These are phyloP conservation scores for Metschnikowia henanensis DNA, from an alignment of 805 yeast genomes.

Conservation along the genomic window DNA sequence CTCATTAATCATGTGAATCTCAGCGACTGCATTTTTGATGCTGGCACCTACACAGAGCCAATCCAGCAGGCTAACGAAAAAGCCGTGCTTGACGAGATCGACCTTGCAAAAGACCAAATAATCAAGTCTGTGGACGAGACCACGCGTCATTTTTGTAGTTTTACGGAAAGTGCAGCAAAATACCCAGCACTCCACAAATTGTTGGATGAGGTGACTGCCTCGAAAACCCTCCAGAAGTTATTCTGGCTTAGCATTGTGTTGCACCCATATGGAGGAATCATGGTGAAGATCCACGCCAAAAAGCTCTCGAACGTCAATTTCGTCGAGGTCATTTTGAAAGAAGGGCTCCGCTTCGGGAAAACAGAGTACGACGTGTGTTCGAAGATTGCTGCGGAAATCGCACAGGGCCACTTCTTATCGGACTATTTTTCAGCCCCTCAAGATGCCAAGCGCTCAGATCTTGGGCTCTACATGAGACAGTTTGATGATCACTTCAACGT, in stretches of 20 bases:
- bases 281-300: conserved; percentile 38
- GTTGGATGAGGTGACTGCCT: conserved; percentile 6
- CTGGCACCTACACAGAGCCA: conserved; percentile 23
- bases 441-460: conserved; percentile 46
- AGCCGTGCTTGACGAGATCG: conserved; percentile 18
- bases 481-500: conserved; percentile 54
- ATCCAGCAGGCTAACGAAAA: conserved; percentile 20
- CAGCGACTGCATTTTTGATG: conserved; percentile 55
- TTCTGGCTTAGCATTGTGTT: conserved; percentile 53
- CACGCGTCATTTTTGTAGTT: conserved; percentile 24
- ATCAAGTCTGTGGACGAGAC: conserved; percentile 21
- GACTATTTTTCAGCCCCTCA: conserved; percentile 15
- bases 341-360: conserved; percentile 68
- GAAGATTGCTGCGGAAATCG: conserved; percentile 33
- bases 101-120: conserved; percentile 15
- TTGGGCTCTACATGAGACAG: conserved; percentile 59
- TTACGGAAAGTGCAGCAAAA: conserved; percentile 6
- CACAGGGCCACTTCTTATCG: conserved; percentile 19
- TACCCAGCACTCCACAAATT: background rate
- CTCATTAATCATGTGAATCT: conserved; percentile 57
- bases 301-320: conserved; percentile 39
- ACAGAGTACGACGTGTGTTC: conserved; percentile 53
- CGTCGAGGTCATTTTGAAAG: conserved; percentile 54
- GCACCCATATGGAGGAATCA: conserved; percentile 45
- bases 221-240: conserved; percentile 20